A percentile compares a stretch with the other conserved stretches of the same genome.
Conservation (phyloP, 2,329 filamentous ascomycete species). For the Ophiostoma ulmi region DNA sequence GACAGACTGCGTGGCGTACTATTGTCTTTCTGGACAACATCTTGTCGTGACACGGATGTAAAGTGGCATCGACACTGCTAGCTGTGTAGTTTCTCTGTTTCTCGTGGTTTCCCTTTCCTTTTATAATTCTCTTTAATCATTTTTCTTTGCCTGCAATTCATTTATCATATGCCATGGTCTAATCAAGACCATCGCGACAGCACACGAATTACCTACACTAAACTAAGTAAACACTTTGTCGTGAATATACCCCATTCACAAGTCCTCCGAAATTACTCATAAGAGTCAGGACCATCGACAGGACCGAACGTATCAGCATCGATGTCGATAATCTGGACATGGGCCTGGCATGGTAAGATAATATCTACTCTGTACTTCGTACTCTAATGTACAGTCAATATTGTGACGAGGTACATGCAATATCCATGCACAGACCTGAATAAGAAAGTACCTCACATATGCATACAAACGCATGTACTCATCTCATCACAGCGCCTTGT, state of each 20-base stretch:
- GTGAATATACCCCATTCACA: background rate
- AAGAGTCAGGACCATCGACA: background rate
- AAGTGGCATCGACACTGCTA: background rate
- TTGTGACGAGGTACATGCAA: background rate
- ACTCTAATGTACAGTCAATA: background rate
- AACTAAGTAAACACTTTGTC: background rate
- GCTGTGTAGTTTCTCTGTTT: background rate
- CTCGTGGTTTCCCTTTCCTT: background rate
- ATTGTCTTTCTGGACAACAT: background rate
- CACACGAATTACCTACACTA: background rate
- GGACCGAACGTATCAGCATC: background rate
- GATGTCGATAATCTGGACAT: background rate
- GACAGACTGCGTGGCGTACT: conserved; percentile 8
- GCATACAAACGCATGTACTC: background rate
- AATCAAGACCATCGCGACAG: background rate
- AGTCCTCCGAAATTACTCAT: conserved; percentile 1
- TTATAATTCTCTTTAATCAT: background rate
- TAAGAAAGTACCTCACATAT: conserved; percentile 9
- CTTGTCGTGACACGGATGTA: background rate
- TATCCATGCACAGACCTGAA: background rate
- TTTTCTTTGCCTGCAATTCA: background rate
- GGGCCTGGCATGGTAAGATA: background rate
- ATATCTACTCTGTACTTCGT: background rate
- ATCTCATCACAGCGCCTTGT: conserved; percentile 10
- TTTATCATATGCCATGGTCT: background rate